A percentile compares a stretch with the other conserved stretches of the same genome.
Conservation (phyloP, 805 yeast species). For the Nakazawaea pomicola region DNA sequence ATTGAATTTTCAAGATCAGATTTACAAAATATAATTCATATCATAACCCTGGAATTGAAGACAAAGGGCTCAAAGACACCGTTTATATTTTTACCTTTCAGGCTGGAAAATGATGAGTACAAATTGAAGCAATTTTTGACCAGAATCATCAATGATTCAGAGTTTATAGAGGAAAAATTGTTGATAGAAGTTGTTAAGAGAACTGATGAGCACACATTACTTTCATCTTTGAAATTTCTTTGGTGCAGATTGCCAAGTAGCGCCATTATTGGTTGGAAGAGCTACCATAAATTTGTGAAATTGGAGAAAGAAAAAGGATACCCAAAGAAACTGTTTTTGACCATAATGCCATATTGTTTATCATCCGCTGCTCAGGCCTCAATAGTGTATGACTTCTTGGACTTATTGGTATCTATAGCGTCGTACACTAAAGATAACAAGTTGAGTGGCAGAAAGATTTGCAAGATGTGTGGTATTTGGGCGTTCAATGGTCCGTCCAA, state of each 20-base stretch:
- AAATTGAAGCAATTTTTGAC: constrained; percentile 54
- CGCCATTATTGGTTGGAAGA: constrained; percentile 83
- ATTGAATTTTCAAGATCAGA: constrained; percentile 56
- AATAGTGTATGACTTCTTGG: constrained; percentile 83
- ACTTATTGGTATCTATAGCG: constrained; percentile 69
- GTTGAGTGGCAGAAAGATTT: constrained; percentile 72
- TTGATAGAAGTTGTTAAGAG: constrained; percentile 39
- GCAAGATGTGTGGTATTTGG: constrained; percentile 85
- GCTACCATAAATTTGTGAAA: constrained; percentile 64
- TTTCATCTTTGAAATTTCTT: constrained; percentile 71
- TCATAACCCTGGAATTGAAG: constrained; percentile 69
- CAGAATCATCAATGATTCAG: constrained; percentile 54
- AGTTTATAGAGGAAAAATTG: constrained; percentile 35
- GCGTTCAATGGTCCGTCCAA: constrained; percentile 52
- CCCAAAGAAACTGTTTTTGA: constrained; percentile 70
- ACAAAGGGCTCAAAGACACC: constrained; percentile 68
- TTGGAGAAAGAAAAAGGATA: constrained; percentile 61
- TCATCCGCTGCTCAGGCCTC: constrained; percentile 85
- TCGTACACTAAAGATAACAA: constrained; percentile 76
- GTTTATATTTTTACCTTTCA: constrained; percentile 67
- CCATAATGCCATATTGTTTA: constrained; percentile 79
- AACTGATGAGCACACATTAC: constrained; percentile 66
- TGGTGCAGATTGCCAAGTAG: constrained; percentile 83
- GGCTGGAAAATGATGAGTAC: constrained; percentile 62
- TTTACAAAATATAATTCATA: constrained; percentile 62